Evolutionary conservation across 2,329 filamentous ascomycete genomes (phyloP), one percentile per base, ranked within the genome.

Genomic region (Trichoderma lentiforme): DNA sequence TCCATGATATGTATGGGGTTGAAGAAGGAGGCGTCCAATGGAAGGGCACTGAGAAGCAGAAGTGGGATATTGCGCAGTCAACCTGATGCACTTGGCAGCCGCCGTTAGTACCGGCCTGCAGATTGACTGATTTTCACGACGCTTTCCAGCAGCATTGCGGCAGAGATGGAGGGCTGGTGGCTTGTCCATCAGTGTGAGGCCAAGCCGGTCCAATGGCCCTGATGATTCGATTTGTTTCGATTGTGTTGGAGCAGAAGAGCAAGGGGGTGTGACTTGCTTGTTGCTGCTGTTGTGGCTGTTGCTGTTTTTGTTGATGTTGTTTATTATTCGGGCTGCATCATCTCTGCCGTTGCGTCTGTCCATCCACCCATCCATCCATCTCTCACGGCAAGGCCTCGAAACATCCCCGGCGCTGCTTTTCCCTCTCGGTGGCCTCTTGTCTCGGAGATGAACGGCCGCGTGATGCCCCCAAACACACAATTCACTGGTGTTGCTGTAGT

Each of bases 21-120:
- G 70, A 67, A 66, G 73, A 47, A 51, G 24, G 72, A 73, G 71
- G 71, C 73, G 74, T 72, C 74, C 74, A 74, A 74, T 74, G n/a
- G 71, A 69, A n/a, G 9, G 18, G 9, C 60, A 26, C 51, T 62
- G 51, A 64, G 36, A n/a, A 63, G 61, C 62, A 63, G n/a, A 67
- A 71, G 61, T 58, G 62, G 39, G 58, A 72, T 51, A 57, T 70
- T 64, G 71, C 62, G 18, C 58, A 43, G 71, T 72, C 71, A 72
- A 72, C 58, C 60, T 71, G 71, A 51, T 72, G 71, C 66, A 61
- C 58, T 63, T 56, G 39, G 58, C 58, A 62, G 65, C 43, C 65
- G 71, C 71, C 57, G 56, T 61, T 53, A 63, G 39, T 57, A 64
- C 51, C 67, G 63, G 63, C 43, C 64, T 72, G 70, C 70, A 72